Percentiles rank a stretch among this genome's conserved stretches.
Evolutionary conservation across 2,329 filamentous ascomycete genomes (phyloP).

Genomic region (Ustilaginoidea virens): DNA sequence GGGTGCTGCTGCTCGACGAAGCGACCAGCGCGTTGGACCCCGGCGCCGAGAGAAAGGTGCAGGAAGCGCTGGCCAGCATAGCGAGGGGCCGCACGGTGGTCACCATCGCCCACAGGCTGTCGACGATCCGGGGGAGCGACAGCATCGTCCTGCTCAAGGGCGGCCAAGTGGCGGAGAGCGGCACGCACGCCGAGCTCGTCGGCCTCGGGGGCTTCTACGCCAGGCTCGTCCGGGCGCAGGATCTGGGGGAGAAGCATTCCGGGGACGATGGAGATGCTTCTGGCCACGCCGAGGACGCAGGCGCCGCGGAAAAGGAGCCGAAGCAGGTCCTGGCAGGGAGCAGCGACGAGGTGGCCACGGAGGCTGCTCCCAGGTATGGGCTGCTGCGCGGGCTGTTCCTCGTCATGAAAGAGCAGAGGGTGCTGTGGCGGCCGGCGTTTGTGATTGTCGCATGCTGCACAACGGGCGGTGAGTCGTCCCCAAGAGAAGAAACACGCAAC

Average conservation of each 20-base stretch:
- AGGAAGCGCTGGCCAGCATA: constrained; percentile 45
- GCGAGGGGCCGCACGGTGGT: constrained; percentile 39
- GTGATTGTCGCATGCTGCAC: constrained; percentile 10
- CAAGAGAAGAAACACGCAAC: no score
- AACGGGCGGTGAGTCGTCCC: constrained; percentile 15
- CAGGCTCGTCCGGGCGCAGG: constrained; percentile 29
- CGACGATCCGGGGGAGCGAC: constrained; percentile 46
- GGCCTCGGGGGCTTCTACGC: constrained; percentile 31
- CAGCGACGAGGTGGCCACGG: not conserved
- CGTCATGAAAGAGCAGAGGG: constrained; percentile 15
- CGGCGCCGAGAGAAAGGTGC: constrained; percentile 40
- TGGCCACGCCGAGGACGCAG: no score
- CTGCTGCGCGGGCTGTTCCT: constrained; percentile 14
- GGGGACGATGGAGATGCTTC: no score
- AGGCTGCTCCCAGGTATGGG: constrained; percentile 7
- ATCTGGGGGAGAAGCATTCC: constrained; percentile 18
- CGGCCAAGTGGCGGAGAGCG: constrained; percentile 37
- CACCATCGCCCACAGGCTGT: constrained; percentile 40
- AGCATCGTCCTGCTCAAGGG: constrained; percentile 40
- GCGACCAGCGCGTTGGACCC: constrained; percentile 44
- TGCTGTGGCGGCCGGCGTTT: constrained; percentile 11
- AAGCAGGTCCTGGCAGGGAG: constrained; percentile 6
- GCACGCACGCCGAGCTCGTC: constrained; percentile 38
- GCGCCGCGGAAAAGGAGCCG: constrained; percentile 5
- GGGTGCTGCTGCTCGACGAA: constrained; percentile 41